Evolutionary conservation across 495 filamentous ascomycete genomes (phyloP).

Genomic region (Penicillium salamii): DNA sequence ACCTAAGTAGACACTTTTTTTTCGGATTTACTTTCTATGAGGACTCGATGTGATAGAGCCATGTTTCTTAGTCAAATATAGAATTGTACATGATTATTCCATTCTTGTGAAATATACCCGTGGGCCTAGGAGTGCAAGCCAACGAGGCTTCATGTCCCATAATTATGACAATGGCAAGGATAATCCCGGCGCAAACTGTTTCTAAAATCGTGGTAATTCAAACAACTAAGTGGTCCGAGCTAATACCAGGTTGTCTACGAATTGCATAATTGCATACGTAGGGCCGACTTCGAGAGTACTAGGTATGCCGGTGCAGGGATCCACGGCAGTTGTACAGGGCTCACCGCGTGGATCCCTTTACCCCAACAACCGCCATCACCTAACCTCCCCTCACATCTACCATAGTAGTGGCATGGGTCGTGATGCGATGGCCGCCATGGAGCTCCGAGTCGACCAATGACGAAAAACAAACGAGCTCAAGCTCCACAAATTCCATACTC

Average conservation of each 20-base stretch:
- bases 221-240: too few relatives aligned
- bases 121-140: too few relatives aligned
- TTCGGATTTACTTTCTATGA: conserved; percentile 1
- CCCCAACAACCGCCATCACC: conserved; percentile 8
- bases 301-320: conserved; percentile 1
- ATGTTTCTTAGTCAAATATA: neutral
- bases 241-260: too few relatives aligned
- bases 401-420: conserved; percentile 31
- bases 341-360: conserved; percentile 10
- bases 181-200: too few relatives aligned
- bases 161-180: too few relatives aligned
- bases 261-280: too few relatives aligned
- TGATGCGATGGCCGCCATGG: conserved; percentile 56
- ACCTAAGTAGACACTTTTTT: conserved; percentile 9
- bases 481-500: conserved; percentile 6
- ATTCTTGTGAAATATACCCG: too few relatives aligned
- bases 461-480: conserved; percentile 18
- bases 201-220: too few relatives aligned
- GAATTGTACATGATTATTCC: conserved; percentile 4
- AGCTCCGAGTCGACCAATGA: conserved; percentile 38
- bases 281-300: too few relatives aligned
- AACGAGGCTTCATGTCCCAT: too few relatives aligned
- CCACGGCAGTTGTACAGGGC: neutral
- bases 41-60: conserved; percentile 4
- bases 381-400: conserved; percentile 5